Evolutionary conservation across 2,329 filamentous ascomycete genomes (phyloP).

Genomic region (Colletotrichum neosansevieriae): DNA sequence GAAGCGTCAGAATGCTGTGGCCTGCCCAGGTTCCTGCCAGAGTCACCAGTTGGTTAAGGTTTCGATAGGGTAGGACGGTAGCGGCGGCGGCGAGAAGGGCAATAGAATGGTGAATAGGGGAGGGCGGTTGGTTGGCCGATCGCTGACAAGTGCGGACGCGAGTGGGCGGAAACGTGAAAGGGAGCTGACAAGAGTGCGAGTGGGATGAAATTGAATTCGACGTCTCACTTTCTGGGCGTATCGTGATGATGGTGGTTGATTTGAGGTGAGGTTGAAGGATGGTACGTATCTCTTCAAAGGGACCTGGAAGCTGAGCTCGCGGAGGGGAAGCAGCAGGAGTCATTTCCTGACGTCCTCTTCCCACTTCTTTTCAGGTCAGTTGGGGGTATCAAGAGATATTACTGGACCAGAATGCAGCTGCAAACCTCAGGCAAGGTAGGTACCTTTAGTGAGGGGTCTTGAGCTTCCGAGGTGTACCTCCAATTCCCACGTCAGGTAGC

Average conservation of each 20-base stretch:
- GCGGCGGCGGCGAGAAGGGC: conserved; percentile 13
- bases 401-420: conserved; percentile 1
- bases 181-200: neutral
- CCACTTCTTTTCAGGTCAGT: conserved; percentile 24
- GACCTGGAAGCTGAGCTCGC: conserved; percentile 6
- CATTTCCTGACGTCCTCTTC: conserved; percentile 1
- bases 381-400: neutral
- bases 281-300: conserved; percentile 11
- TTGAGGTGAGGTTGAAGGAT: neutral
- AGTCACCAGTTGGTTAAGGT: conserved; percentile 21
- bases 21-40: neutral
- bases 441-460: neutral
- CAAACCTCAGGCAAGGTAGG: conserved; percentile 4
- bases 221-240: conserved; percentile 22
- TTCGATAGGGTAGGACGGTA: conserved; percentile 19
- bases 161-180: conserved; percentile 16
- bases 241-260: conserved; percentile 21
- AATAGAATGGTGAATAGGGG: conserved; percentile 1
- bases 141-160: conserved; percentile 29
- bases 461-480: neutral
- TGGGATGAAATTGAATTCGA: neutral
- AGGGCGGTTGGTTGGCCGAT: conserved; percentile 3
- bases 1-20: conserved; percentile 8
- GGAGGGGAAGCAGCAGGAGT: neutral
- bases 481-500: neutral